Percentiles rank a stretch among this genome's conserved stretches.
These are phyloP conservation scores for Eutrema heterophyllum DNA, from an alignment of 345 rosid genomes.

Conservation along the genomic window DNA sequence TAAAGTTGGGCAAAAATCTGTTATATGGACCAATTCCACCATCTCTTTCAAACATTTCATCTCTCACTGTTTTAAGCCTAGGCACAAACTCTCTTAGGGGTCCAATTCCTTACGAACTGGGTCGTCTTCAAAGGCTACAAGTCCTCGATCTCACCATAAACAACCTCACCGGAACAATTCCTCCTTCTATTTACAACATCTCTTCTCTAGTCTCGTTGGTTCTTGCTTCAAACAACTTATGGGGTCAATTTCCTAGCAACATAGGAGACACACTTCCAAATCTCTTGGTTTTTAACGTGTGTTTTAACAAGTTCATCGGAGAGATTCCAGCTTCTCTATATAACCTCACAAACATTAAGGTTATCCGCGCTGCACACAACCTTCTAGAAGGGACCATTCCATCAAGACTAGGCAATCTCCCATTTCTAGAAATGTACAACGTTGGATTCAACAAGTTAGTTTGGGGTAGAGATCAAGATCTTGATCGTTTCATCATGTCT, in stretches of 20 bases:
- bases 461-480: slow-evolving; percentile 25
- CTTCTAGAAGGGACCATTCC: slow-evolving; percentile 40
- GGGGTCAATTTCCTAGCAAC: slow-evolving; percentile 37
- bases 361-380: slow-evolving; percentile 34
- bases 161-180: slow-evolving; percentile 32
- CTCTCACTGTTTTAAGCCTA: slow-evolving; percentile 32
- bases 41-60: slow-evolving; percentile 40
- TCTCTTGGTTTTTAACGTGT: slow-evolving; percentile 35
- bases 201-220: slow-evolving; percentile 38
- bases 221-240: slow-evolving; percentile 39
- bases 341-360: slow-evolving; percentile 38
- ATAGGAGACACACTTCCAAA: slow-evolving; percentile 43
- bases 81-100: slow-evolving; percentile 45
- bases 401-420: slow-evolving; percentile 34
- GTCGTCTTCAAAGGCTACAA: slow-evolving; percentile 32
- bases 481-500: slow-evolving; percentile 33
- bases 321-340: slow-evolving; percentile 40
- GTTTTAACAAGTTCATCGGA: slow-evolving; percentile 43
- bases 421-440: slow-evolving; percentile 37
- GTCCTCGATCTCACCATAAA: slow-evolving; percentile 43
- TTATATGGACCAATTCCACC: slow-evolving; percentile 40
- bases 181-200: slow-evolving; percentile 41
- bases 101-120: slow-evolving; percentile 32
- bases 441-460: slow-evolving; percentile 34
- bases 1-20: slow-evolving; percentile 44